phyloP scores from a whole-genome alignment of 257 asterid genomes.

The Linaria vulgaris region DNA sequence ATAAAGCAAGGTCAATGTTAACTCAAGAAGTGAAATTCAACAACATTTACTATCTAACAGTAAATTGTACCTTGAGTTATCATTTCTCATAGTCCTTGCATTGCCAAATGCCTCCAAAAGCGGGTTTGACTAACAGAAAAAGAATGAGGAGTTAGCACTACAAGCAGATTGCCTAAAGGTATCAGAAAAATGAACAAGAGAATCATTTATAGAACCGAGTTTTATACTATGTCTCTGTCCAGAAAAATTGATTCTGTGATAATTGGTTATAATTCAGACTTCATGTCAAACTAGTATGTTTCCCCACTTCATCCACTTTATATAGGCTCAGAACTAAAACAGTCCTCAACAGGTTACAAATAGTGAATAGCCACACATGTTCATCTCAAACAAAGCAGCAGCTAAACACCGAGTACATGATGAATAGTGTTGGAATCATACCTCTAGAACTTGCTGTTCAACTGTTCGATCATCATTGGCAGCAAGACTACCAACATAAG shows the following conservation, averaged over 20 bases:
- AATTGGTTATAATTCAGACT: too few species aligned
- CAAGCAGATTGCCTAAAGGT: constrained; percentile 25
- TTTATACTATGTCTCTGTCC: too few species aligned
- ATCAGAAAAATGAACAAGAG: constrained; percentile 23
- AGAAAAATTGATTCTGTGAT: too few species aligned
- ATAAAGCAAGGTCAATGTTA: constrained; percentile 2
- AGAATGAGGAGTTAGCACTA: constrained; percentile 30
- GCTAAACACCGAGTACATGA: constrained; percentile 6
- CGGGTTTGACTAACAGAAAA: constrained; percentile 79
- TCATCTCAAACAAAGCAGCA: constrained; percentile 4
- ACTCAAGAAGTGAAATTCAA: not conserved
- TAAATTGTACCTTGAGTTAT: constrained; percentile 81
- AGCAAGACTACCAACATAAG: constrained; percentile 97
- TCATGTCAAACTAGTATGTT: not conserved
- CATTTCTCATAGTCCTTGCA: constrained; percentile 94
- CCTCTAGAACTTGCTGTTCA: constrained; percentile 98
- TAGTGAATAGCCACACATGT: not conserved
- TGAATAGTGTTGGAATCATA: constrained; percentile 31
- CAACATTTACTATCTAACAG: constrained; percentile 14
- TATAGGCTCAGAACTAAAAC: constrained; percentile 11
- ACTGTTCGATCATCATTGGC: constrained; percentile 79
- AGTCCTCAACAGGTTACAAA: constrained; percentile 10
- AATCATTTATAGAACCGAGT: not conserved
- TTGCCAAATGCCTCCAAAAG: constrained; percentile 99
- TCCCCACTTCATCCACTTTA: constrained; percentile 27